Evolutionary conservation across 257 asterid genomes (phyloP).

Genomic region (Plantago ovata): DNA sequence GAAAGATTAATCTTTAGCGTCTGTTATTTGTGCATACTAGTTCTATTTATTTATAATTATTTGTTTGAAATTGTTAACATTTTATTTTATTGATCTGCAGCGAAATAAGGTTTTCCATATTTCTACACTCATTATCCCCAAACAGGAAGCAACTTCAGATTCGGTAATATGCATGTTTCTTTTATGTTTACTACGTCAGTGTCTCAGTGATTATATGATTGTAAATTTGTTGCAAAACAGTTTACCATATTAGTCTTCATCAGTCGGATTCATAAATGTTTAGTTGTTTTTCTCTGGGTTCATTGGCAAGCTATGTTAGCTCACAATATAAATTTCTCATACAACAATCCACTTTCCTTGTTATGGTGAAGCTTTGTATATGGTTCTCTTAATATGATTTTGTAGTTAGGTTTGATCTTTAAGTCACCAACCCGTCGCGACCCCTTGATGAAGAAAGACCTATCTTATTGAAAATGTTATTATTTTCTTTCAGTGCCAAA

Average conservation of each 20-base stretch:
- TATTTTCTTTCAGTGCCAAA: conserved; percentile 63
- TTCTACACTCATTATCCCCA: conserved; percentile 83
- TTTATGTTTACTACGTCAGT: neutral
- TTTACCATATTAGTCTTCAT: neutral
- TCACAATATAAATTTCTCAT: conserved; percentile 7
- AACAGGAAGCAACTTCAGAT: conserved; percentile 97
- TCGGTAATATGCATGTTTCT: conserved; percentile 44
- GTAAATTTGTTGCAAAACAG: neutral
- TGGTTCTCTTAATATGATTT: conserved; percentile 4
- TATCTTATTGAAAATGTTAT: conserved; percentile 20
- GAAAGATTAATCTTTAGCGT: conserved; percentile 13
- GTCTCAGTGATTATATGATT: neutral
- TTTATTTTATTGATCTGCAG: conserved; percentile 47
- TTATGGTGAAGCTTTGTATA: conserved; percentile 7
- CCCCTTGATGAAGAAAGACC: no score
- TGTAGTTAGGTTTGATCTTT: neutral
- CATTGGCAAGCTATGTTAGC: conserved; percentile 8
- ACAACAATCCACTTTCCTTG: neutral
- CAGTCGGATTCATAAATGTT: neutral
- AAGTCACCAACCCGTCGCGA: no score
- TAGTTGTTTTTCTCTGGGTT: conserved; percentile 4
- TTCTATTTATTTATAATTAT: conserved; percentile 10
- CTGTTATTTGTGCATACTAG: conserved; percentile 10
- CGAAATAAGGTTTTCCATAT: conserved; percentile 76
- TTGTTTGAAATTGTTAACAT: conserved; percentile 17